A percentile compares a stretch with the other conserved stretches of the same genome.
phyloP scores from a whole-genome alignment of 1,139 yeast genomes.

The Geotrichum candidum region DNA sequence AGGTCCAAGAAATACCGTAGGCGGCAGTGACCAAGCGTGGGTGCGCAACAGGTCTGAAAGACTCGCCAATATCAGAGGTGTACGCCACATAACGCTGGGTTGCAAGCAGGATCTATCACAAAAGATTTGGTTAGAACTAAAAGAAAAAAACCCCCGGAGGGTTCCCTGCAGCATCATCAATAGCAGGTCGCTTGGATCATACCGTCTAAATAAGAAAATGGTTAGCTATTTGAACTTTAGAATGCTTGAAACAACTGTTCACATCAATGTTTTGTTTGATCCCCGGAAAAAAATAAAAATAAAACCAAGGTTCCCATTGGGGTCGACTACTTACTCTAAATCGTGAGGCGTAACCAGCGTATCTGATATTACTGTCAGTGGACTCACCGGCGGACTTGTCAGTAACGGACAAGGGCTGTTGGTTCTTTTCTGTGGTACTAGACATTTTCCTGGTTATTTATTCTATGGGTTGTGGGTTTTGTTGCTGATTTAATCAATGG shows the following conservation, averaged over 20 bases:
- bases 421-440: background rate
- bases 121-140: background rate
- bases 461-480: background rate
- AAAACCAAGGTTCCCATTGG: too few species aligned
- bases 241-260: background rate
- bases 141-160: too few species aligned
- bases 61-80: conserved; percentile 83
- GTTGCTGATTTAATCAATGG: background rate
- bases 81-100: conserved; percentile 84
- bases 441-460: background rate
- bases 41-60: conserved; percentile 81
- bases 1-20: conserved; percentile 73
- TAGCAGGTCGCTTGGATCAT: conserved; percentile 4
- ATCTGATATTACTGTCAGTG: conserved; percentile 56
- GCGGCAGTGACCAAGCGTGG: conserved; percentile 59
- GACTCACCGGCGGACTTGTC: conserved; percentile 31
- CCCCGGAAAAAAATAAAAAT: too few species aligned
- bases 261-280: too few species aligned
- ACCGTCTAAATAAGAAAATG: conserved; percentile 14
- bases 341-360: conserved; percentile 78
- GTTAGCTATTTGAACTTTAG: background rate
- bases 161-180: background rate
- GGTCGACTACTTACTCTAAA: conserved; percentile 38
- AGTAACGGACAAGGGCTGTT: conserved; percentile 3
- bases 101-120: conserved; percentile 48